Base-by-base conservation (phyloP, 2,329 filamentous ascomycete species). In the Zalaria obscura region DNA sequence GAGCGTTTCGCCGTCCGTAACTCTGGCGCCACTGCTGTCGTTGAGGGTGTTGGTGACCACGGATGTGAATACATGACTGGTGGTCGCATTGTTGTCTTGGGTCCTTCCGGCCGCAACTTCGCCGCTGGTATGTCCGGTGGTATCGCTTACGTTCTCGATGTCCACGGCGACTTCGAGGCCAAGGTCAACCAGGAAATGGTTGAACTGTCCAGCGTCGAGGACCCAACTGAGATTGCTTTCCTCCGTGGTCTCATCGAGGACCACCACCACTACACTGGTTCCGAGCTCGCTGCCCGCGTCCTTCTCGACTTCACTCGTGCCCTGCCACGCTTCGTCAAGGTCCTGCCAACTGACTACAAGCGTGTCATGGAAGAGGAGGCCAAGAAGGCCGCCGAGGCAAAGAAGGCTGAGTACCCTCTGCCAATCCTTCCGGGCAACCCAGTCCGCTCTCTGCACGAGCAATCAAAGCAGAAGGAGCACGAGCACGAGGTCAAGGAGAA, bases 21-120 rank as follows among this genome's bases (percentile, higher is more conserved):
- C 70, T 95, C 89, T 1, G 89, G 89, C 66, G 89, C 85, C 39
- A 93, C 81, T 27, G 87, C 89, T n/a, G 84, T 96, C 49, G 88
- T 95, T 47, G 89, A 96, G 65, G 89, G 89, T 66, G 76, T 93
- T 50, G 89, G 89, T 71, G 89, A 96, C 62, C 89, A 96, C 61
- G 84, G 86, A 48, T 95, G 88, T 59, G 89, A 96, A 72, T 96
- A 96, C 75, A 96, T 96, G 89, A 95, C 89, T 55, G 89, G 89
- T 60, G 89, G 89, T 58, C 85, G 88, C 57, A 73, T 95, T 39
- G 69, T 96, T 49, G 75, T 93, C 55, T 74, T 96, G 38, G 89
- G 89, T 44, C 78, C 76, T 55, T 94, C 87, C 57, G 89, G 89
- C 36, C 88, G 89, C 53, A 96, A 96, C 72, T 96, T 96, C 57